Percentiles rank a stretch among this genome's conserved stretches.
Conservation (phyloP, 441 rosid genomes). For the Codiaeum variegatum region DNA sequence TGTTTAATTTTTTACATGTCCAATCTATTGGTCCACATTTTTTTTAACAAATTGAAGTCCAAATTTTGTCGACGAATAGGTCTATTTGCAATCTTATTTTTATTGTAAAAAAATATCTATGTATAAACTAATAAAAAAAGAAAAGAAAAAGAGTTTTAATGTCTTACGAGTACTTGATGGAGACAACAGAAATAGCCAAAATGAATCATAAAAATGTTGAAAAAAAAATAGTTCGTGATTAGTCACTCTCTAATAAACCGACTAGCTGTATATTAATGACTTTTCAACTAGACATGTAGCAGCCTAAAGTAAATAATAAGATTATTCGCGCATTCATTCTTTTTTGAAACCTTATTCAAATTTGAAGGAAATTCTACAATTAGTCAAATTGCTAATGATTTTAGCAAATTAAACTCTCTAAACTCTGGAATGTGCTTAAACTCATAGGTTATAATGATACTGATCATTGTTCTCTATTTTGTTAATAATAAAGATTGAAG, state of each 20-base stretch:
- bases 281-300: background rate
- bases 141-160: background rate
- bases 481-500: too few species aligned
- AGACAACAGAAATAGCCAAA: constrained; percentile 18
- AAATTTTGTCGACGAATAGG: too few species aligned
- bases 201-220: background rate
- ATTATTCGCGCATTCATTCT: background rate
- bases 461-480: too few species aligned
- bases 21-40: too few species aligned
- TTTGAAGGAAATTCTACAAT: background rate
- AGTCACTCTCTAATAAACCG: background rate
- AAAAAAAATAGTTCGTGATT: background rate
- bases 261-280: background rate
- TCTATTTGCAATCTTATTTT: background rate
- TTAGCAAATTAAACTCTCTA: background rate
- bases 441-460: too few species aligned
- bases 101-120: background rate
- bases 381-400: background rate
- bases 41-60: too few species aligned
- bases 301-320: background rate
- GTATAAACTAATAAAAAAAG: background rate
- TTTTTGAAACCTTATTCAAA: background rate
- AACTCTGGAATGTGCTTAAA: too few species aligned
- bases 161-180: constrained; percentile 18
- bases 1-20: too few species aligned